These are phyloP conservation scores for Sugiyamaella xylanicola DNA, from an alignment of 1,139 yeast genomes.

Conservation along the genomic window DNA sequence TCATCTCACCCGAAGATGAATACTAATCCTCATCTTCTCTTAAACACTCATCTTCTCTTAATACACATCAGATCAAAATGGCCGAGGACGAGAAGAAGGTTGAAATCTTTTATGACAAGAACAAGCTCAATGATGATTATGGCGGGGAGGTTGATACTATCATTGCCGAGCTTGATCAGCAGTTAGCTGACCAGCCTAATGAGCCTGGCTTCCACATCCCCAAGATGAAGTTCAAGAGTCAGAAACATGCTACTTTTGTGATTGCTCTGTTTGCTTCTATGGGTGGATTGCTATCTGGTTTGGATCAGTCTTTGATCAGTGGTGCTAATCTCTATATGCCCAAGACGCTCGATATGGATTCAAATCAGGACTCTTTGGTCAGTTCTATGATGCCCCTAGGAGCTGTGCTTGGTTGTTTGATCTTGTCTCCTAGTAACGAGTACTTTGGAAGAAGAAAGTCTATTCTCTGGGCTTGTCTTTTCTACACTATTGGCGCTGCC, in stretches of 20 bases:
- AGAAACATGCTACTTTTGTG: slow-evolving; percentile 50
- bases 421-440: slow-evolving; percentile 42
- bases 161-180: slow-evolving; percentile 41
- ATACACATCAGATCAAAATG: slow-evolving; percentile 2
- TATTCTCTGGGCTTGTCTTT: slow-evolving; percentile 54
- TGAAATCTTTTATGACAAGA: slow-evolving; percentile 11
- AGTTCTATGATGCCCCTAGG: slow-evolving; percentile 63
- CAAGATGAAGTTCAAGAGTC: slow-evolving; percentile 44
- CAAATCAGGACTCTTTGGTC: slow-evolving; percentile 43
- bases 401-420: slow-evolving; percentile 44
- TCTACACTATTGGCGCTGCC: slow-evolving; percentile 59
- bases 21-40: not conserved
- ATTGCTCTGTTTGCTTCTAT: slow-evolving; percentile 57
- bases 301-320: slow-evolving; percentile 58
- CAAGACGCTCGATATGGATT: slow-evolving; percentile 52
- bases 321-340: slow-evolving; percentile 59
- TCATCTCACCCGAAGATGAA: not conserved
- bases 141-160: slow-evolving; percentile 33
- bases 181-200: slow-evolving; percentile 18
- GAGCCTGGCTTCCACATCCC: slow-evolving; percentile 20
- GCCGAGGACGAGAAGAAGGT: slow-evolving; percentile 3
- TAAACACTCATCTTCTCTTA: not conserved
- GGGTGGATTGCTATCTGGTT: slow-evolving; percentile 63
- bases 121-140: slow-evolving; percentile 11
- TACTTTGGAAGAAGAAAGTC: slow-evolving; percentile 56